phyloP scores from a whole-genome alignment of 2,329 filamentous ascomycete species.

The Madurella fahalii region DNA sequence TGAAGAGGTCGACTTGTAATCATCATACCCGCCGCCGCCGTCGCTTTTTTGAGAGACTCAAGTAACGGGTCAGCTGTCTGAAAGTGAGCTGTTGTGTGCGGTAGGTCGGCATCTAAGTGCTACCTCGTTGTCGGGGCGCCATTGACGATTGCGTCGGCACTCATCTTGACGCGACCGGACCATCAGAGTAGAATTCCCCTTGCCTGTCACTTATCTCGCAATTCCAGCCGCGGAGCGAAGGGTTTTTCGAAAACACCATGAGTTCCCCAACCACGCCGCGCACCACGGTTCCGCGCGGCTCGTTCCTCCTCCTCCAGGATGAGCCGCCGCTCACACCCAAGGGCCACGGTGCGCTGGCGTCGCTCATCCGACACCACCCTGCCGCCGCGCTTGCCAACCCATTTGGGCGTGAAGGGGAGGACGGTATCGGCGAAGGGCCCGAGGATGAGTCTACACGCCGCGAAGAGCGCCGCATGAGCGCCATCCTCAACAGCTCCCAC shows the following conservation, averaged over 20 bases:
- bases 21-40: too few relatives aligned
- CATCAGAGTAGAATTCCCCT: too few relatives aligned
- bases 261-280: constrained; percentile 22
- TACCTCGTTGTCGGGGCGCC: too few relatives aligned
- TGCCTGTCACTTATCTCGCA: too few relatives aligned
- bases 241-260: constrained; percentile 22
- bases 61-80: too few relatives aligned
- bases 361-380: constrained; percentile 47
- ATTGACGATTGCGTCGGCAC: too few relatives aligned
- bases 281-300: constrained; percentile 15
- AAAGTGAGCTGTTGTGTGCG: too few relatives aligned
- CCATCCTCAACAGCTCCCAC: constrained; percentile 62
- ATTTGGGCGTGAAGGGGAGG: constrained; percentile 28
- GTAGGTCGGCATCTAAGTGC: too few relatives aligned
- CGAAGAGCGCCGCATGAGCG: constrained; percentile 56
- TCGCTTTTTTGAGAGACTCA: too few relatives aligned
- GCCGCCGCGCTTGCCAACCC: constrained; percentile 20
- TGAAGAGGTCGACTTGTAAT: background rate
- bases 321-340: constrained; percentile 50
- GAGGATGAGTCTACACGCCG: constrained; percentile 42
- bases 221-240: too few relatives aligned
- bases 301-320: constrained; percentile 33
- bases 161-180: too few relatives aligned
- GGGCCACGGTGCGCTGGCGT: constrained; percentile 32
- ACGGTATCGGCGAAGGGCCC: constrained; percentile 27